A percentile compares a stretch with the other conserved stretches of the same genome.
phyloP scores from a whole-genome alignment of 2,329 filamentous ascomycete genomes.

The Paraphoma chrysanthemicola region DNA sequence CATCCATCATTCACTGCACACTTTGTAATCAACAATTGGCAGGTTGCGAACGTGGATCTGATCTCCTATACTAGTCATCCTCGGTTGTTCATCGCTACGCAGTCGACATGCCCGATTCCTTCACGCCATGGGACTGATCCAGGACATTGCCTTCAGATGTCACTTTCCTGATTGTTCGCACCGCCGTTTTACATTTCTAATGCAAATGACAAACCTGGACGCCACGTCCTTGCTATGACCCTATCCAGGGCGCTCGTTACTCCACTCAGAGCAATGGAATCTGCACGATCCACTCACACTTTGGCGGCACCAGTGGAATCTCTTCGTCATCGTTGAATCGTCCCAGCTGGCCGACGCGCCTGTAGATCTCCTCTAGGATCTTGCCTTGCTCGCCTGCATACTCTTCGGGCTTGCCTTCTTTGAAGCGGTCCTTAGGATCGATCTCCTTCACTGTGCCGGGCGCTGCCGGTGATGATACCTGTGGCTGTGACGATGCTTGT shows the following conservation, averaged over 20 bases:
- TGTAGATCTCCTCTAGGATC: slow-evolving; percentile 66
- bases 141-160: too few relatives aligned
- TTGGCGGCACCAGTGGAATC: slow-evolving; percentile 80
- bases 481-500: slow-evolving; percentile 13
- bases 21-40: too few relatives aligned
- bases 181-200: too few relatives aligned
- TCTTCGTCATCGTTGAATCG: slow-evolving; percentile 71
- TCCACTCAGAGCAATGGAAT: slow-evolving; percentile 1
- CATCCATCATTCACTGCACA: too few relatives aligned
- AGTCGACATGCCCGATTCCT: too few relatives aligned
- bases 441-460: slow-evolving; percentile 16
- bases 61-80: too few relatives aligned
- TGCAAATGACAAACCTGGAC: too few relatives aligned
- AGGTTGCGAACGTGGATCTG: too few relatives aligned
- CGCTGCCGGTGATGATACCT: slow-evolving; percentile 67
- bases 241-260: not conserved
- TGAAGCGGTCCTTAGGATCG: slow-evolving; percentile 57
- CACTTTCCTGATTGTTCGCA: too few relatives aligned
- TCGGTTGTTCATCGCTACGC: too few relatives aligned
- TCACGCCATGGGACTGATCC: too few relatives aligned
- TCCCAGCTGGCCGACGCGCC: slow-evolving; percentile 68
- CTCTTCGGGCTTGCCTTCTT: slow-evolving; percentile 63
- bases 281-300: slow-evolving; percentile 66
- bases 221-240: too few relatives aligned
- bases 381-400: slow-evolving; percentile 66